Conservation (phyloP, 2,329 filamentous ascomycete genomes). For the Talaromyces sp. region DNA sequence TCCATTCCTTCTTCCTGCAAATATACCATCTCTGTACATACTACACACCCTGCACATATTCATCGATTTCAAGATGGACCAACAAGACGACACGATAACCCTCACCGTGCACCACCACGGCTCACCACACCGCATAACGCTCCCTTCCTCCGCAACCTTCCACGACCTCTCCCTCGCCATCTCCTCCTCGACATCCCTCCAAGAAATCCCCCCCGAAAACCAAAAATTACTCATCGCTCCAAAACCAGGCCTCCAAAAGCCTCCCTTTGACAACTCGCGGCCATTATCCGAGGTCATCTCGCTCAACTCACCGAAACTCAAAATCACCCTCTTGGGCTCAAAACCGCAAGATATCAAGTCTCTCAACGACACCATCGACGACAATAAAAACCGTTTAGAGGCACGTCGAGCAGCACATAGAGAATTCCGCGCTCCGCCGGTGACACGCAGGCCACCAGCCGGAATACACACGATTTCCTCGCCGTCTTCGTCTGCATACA, state of each 20-base stretch:
- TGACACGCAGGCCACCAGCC: constrained; percentile 7
- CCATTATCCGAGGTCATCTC: constrained; percentile 28
- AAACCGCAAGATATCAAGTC: constrained; percentile 36
- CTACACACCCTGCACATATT: not conserved
- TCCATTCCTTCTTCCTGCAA: not conserved
- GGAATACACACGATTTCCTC: constrained; percentile 25
- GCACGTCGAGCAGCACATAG: constrained; percentile 22
- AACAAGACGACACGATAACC: not conserved
- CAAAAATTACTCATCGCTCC: constrained; percentile 43
- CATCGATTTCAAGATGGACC: not conserved
- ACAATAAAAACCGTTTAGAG: constrained; percentile 21
- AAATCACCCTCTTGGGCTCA: constrained; percentile 43
- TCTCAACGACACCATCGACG: constrained; percentile 32
- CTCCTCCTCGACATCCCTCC: constrained; percentile 22
- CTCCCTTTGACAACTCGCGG: constrained; percentile 35
- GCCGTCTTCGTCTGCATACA: constrained; percentile 62
- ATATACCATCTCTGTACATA: not conserved
- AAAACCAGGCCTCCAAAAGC: constrained; percentile 42
- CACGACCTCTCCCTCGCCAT: constrained; percentile 33
- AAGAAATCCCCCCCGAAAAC: constrained; percentile 32
- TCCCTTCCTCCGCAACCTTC: constrained; percentile 48
- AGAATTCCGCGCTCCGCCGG: constrained; percentile 10
- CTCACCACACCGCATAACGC: constrained; percentile 42
- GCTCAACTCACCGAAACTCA: constrained; percentile 32
- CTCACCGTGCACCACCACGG: constrained; percentile 49